A percentile compares a stretch with the other conserved stretches of the same genome.
Evolutionary conservation across 768 basidiomycete genomes (phyloP).

Genomic region (Lepiota brunneoincarnata): DNA sequence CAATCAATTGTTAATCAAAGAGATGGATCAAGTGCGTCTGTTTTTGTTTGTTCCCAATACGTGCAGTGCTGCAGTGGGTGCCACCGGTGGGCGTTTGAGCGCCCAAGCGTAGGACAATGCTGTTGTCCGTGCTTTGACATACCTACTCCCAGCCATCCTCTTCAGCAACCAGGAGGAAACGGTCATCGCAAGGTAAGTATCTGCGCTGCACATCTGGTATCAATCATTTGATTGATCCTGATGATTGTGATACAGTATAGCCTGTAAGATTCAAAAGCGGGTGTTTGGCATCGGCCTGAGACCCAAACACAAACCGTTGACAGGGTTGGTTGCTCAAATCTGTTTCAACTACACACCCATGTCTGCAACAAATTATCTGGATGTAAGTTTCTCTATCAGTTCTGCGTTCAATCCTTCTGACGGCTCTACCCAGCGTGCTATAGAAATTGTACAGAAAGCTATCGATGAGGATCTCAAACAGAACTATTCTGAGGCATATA

Average conservation of each 20-base stretch:
- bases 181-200: no score
- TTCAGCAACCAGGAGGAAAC: no score
- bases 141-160: no score
- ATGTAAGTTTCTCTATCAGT: conserved; percentile 33
- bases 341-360: conserved; percentile 21
- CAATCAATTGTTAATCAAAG: conserved; percentile 14
- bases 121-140: no score
- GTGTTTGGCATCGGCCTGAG: conserved; percentile 2
- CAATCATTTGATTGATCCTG: conserved; percentile 9
- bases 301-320: conserved; percentile 3
- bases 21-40: conserved; percentile 7
- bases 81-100: no score
- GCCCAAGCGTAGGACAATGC: no score
- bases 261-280: neutral
- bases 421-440: conserved; percentile 46
- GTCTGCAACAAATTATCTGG: conserved; percentile 44
- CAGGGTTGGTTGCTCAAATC: neutral
- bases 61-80: neutral
- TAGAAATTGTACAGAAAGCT: conserved; percentile 89
- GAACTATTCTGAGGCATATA: conserved; percentile 94
- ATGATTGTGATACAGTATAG: neutral
- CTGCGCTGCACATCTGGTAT: neutral
- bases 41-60: neutral
- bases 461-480: conserved; percentile 92
- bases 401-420: neutral